phyloP scores from a whole-genome alignment of 139 green algal species.

The Pseudopediastrum boryanum region DNA sequence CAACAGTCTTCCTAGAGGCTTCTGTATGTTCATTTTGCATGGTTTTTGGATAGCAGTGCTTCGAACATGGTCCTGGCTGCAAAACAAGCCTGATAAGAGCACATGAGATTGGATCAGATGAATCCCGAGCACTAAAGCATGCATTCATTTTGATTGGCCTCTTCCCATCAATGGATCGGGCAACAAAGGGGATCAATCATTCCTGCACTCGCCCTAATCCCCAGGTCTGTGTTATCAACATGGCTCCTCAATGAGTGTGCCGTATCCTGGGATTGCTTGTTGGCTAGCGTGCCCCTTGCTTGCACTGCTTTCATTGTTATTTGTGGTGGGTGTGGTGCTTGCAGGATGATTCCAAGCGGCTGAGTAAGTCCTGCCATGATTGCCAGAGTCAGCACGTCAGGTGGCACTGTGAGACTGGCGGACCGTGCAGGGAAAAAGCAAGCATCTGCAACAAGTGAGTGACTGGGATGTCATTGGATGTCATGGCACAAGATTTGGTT shows the following conservation, averaged over 20 bases:
- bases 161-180: too few species aligned
- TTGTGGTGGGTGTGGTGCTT: too few species aligned
- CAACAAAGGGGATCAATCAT: not conserved
- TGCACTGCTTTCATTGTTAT: too few species aligned
- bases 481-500: not conserved
- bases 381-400: conserved; percentile 36
- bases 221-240: not conserved
- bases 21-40: too few species aligned
- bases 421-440: not conserved
- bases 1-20: too few species aligned
- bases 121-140: too few species aligned
- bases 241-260: not conserved
- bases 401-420: conserved; percentile 3
- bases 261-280: not conserved
- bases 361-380: conserved; percentile 35
- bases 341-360: not conserved
- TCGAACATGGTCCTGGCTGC: too few species aligned
- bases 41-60: too few species aligned
- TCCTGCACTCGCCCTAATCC: not conserved
- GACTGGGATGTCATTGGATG: not conserved
- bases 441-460: conserved; percentile 19
- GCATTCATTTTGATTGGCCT: too few species aligned
- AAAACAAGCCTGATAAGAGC: too few species aligned
- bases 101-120: too few species aligned
- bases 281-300: not conserved